Conservation (phyloP, 2,329 filamentous ascomycete species). For the Pseudopyrenochaeta lycopersici region DNA sequence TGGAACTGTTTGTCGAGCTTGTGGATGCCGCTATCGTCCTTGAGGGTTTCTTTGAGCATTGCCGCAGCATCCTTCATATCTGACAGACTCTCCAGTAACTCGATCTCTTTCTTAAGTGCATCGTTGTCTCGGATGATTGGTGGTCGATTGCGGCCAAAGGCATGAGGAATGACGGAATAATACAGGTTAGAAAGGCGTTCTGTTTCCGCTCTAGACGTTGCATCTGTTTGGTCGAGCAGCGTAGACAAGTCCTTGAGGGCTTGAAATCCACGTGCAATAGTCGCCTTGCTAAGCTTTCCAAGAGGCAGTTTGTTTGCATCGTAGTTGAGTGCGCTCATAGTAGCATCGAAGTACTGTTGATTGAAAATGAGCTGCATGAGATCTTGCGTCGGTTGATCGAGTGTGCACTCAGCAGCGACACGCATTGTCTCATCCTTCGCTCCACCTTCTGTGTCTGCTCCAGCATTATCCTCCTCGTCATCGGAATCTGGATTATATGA, state of each 20-base stretch:
- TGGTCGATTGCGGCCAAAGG: conserved; percentile 77
- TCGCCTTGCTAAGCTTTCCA: conserved; percentile 83
- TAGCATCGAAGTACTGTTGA: conserved; percentile 71
- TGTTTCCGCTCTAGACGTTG: conserved; percentile 60
- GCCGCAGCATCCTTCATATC: conserved; percentile 85
- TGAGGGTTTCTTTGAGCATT: conserved; percentile 74
- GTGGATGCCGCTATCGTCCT: conserved; percentile 63
- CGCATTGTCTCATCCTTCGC: conserved; percentile 40
- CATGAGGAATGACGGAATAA: conserved; percentile 84
- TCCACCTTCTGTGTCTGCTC: conserved; percentile 43
- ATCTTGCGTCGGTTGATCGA: conserved; percentile 68
- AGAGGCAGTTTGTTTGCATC: conserved; percentile 80
- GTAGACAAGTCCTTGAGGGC: conserved; percentile 78
- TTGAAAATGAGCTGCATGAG: conserved; percentile 88
- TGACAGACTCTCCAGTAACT: conserved; percentile 79
- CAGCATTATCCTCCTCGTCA: conserved; percentile 45
- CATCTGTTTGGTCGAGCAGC: conserved; percentile 65
- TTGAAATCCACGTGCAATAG: conserved; percentile 78
- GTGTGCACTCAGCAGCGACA: conserved; percentile 57
- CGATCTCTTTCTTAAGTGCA: conserved; percentile 77
- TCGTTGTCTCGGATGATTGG: conserved; percentile 68
- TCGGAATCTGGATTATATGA: conserved; percentile 76
- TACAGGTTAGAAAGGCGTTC: conserved; percentile 78
- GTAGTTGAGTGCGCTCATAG: conserved; percentile 74
- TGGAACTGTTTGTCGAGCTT: conserved; percentile 76